These are phyloP conservation scores for Pseudocercospora macadamiae DNA, from an alignment of 2,329 filamentous ascomycete genomes.

Conservation along the genomic window DNA sequence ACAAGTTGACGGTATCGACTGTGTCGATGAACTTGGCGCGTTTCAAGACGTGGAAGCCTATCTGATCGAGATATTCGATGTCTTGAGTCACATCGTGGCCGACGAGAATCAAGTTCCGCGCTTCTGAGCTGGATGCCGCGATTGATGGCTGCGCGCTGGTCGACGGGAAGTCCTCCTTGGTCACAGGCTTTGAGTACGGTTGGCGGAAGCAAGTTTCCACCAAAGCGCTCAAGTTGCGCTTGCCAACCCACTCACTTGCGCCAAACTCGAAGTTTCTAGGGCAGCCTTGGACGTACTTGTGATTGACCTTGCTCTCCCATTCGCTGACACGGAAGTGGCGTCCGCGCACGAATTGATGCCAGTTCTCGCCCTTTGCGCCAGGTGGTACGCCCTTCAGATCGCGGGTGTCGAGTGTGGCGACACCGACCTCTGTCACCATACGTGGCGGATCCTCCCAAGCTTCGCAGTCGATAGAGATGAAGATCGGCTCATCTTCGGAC, in stretches of 20 bases:
- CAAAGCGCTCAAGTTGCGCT: constrained; percentile 48
- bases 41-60: constrained; percentile 65
- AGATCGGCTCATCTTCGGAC: constrained; percentile 62
- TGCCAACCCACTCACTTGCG: constrained; percentile 57
- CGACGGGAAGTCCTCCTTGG: constrained; percentile 3
- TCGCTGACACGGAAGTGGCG: constrained; percentile 80
- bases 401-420: constrained; percentile 76
- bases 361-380: constrained; percentile 64
- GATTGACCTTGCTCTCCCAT: constrained; percentile 67
- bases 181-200: constrained; percentile 51
- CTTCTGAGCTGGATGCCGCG: constrained; percentile 26
- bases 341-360: constrained; percentile 68
- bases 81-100: constrained; percentile 75
- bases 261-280: constrained; percentile 77
- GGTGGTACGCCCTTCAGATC: constrained; percentile 60
- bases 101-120: constrained; percentile 71
- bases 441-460: constrained; percentile 69
- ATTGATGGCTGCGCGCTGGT: background rate
- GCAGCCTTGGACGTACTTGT: constrained; percentile 69
- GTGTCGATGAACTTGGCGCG: constrained; percentile 55
- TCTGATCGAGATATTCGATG: constrained; percentile 64
- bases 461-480: constrained; percentile 83
- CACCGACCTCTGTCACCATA: constrained; percentile 80
- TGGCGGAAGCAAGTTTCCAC: constrained; percentile 60
- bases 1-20: constrained; percentile 71